Base-by-base conservation (phyloP, 192 early-diverging fungal genomes). In the Blastocladiella britannica region DNA sequence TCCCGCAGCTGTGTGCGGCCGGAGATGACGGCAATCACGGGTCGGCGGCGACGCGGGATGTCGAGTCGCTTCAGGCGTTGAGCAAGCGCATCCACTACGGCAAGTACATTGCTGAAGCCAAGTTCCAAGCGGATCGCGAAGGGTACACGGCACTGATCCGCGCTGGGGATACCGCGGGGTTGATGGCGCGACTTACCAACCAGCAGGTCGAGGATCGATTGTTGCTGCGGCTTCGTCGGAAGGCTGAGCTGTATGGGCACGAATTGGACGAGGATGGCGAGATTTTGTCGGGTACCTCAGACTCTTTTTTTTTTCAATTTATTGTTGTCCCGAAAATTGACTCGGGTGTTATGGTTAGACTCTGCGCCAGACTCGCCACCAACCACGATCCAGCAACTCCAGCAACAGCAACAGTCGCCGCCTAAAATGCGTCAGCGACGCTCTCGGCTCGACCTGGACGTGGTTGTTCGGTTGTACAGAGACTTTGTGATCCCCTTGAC, bases 41-140 rank as follows among this genome's bases (percentile, higher is more conserved):
- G 24, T 83, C 82, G 8, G 74, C 89, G n/a, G 86, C 92, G 5
- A 94, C 92, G 25, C 80, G 84, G 54, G 94, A 98, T 67, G 83
- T 91, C 18, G 87, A 91, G 53, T 88, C 84, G 24, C 67, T 98
- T 24, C 94, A 98, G 69, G 78, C 87, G 0, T 72, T 98, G 27
- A 88, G 85, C 59, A 77, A 87, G 51, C 77, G 94, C 57, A 93
- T 98, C 61, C 94, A 98, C 70, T 93, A 89, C 60, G 94, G 88
- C 81, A 96, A 94, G 66, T 98, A 91, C 65, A 85, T 94, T 26
- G 92, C 92, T 25, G 94, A 98, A 66, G 83, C 91, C 24, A 98
- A 98, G 70, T 98, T 98, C 70, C 81, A 74, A 59, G 37, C 37
- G 15, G 91, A 84, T 67, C 83, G 76, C 29, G 70, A 73, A 43